Percentiles rank a stretch among this genome's conserved stretches.
Conservation (phyloP, 345 rosid genomes). For the Citrus glauca region DNA sequence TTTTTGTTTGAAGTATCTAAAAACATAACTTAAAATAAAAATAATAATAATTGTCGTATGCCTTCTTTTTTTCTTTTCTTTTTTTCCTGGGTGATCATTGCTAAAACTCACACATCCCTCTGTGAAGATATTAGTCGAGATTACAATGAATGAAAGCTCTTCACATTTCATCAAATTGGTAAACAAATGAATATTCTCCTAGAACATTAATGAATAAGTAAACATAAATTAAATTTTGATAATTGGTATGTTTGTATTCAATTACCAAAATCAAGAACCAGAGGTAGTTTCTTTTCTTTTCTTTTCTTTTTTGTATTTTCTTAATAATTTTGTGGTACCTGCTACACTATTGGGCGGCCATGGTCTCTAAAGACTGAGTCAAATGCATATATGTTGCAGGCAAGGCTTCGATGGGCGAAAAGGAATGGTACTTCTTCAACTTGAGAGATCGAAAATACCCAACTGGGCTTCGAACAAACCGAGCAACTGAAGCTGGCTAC, state of each 20-base stretch:
- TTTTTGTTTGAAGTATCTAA: background rate
- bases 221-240: background rate
- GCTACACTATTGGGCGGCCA: too few species aligned
- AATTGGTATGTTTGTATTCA: background rate
- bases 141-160: background rate
- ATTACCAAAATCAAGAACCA: background rate
- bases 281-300: background rate
- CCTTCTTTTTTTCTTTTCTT: too few species aligned
- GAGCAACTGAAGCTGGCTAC: conserved; percentile 93
- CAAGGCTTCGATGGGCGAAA: conserved; percentile 97
- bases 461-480: conserved; percentile 89
- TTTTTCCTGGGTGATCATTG: background rate
- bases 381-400: conserved; percentile 30
- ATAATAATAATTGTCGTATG: background rate
- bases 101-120: background rate
- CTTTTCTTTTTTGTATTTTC: too few species aligned
- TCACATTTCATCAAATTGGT: background rate
- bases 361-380: background rate
- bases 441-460: conserved; percentile 90
- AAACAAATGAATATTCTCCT: background rate
- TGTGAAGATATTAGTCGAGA: background rate
- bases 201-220: background rate
- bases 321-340: too few species aligned
- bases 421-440: conserved; percentile 94
- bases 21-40: background rate